Evolutionary conservation across 1,139 yeast species (phyloP).

Genomic region (Suhomyces wounanorum): DNA sequence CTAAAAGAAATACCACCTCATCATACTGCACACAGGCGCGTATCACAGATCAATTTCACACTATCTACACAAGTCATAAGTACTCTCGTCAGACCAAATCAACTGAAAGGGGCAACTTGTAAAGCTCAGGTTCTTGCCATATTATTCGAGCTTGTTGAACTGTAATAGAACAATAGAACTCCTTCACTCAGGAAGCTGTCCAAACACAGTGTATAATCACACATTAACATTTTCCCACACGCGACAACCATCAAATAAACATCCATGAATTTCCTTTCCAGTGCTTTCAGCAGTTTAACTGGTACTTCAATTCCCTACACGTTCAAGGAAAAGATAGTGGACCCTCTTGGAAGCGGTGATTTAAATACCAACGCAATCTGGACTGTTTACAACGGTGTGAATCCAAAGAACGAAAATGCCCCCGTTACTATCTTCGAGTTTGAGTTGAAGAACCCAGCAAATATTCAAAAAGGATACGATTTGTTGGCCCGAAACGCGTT

Average conservation of each 20-base stretch:
- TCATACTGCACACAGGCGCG: neutral
- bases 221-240: neutral
- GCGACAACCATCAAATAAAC: neutral
- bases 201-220: neutral
- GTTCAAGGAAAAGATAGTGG: conserved; percentile 45
- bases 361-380: conserved; percentile 41
- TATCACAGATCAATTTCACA: neutral
- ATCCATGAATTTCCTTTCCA: conserved; percentile 60
- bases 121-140: neutral
- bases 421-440: conserved; percentile 65
- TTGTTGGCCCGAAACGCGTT: conserved; percentile 65
- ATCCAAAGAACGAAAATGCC: conserved; percentile 39
- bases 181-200: neutral
- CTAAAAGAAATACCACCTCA: neutral
- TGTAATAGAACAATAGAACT: neutral
- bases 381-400: conserved; percentile 51
- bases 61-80: neutral
- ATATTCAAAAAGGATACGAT: conserved; percentile 30
- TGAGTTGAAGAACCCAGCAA: conserved; percentile 46
- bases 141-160: neutral
- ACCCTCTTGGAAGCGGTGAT: conserved; percentile 29
- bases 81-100: neutral
- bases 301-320: conserved; percentile 60
- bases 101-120: neutral
- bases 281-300: conserved; percentile 56